Evolutionary conservation across 345 rosid genomes (phyloP).

Genomic region (Citrus maxima): DNA sequence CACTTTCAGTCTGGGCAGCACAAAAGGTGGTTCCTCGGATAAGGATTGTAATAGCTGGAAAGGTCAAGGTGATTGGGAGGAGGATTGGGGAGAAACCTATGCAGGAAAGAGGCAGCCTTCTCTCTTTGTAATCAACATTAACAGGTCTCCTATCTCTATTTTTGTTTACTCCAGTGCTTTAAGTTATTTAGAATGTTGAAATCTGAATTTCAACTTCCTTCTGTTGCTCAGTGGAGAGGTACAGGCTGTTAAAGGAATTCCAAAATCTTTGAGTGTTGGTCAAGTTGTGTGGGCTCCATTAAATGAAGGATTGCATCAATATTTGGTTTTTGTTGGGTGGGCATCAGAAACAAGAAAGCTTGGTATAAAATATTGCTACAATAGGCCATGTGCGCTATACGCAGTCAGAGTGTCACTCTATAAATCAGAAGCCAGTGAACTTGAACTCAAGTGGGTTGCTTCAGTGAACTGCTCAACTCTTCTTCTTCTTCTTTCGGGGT

Average conservation of each 20-base stretch:
- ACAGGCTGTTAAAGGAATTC: constrained; percentile 58
- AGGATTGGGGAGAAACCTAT: constrained; percentile 96
- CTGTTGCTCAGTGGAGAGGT: constrained; percentile 64
- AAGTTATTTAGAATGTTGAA: constrained; percentile 8
- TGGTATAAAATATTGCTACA: constrained; percentile 85
- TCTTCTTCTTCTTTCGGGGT: neutral
- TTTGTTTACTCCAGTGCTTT: neutral
- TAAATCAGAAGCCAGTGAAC: constrained; percentile 30
- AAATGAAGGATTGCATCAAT: constrained; percentile 37
- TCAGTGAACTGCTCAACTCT: constrained; percentile 1
- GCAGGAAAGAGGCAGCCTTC: constrained; percentile 84
- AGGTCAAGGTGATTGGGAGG: constrained; percentile 97
- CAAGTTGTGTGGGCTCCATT: constrained; percentile 94
- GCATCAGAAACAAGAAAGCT: constrained; percentile 70
- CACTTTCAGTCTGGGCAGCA: constrained; percentile 58
- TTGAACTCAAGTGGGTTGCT: constrained; percentile 50
- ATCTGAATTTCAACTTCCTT: constrained; percentile 9
- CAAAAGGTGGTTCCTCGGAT: constrained; percentile 44
- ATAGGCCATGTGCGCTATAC: constrained; percentile 76
- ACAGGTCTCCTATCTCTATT: constrained; percentile 45
- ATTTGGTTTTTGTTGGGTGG: constrained; percentile 91
- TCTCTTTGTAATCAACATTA: constrained; percentile 54
- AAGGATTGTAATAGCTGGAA: constrained; percentile 76
- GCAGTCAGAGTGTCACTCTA: constrained; percentile 42
- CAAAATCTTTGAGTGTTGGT: constrained; percentile 70